phyloP scores from a whole-genome alignment of 225 moss, liverwort and hornwort genomes.

The Pleurozium schreberi region DNA sequence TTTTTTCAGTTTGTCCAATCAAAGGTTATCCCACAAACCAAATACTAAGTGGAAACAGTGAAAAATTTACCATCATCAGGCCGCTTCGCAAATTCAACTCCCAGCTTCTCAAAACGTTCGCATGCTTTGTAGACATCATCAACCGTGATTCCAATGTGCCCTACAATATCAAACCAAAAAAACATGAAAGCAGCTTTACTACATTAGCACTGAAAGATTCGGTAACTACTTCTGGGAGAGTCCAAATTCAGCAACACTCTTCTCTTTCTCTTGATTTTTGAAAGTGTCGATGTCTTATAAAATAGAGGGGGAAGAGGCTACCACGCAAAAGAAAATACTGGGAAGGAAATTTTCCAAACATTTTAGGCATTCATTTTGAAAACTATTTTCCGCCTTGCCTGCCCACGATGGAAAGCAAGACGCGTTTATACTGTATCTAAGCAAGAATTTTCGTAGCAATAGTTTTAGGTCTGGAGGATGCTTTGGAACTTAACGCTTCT shows the following conservation, averaged over 20 bases:
- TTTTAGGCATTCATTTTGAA: not conserved
- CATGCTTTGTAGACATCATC: conserved; percentile 81
- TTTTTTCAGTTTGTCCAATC: not conserved
- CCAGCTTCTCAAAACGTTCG: conserved; percentile 67
- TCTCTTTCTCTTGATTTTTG: not conserved
- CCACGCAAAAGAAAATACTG: not conserved
- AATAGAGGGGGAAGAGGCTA: too few species aligned
- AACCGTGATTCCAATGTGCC: conserved; percentile 78
- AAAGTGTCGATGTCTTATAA: not conserved
- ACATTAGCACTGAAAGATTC: not conserved
- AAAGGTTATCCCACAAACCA: not conserved
- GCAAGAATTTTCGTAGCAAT: not conserved
- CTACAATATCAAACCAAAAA: conserved; percentile 13
- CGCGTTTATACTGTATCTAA: too few species aligned
- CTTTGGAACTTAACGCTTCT: not conserved
- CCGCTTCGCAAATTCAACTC: conserved; percentile 77
- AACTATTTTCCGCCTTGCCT: not conserved
- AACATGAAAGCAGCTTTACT: not conserved
- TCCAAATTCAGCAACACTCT: not conserved
- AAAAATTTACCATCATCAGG: conserved; percentile 53
- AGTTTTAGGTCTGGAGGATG: not conserved
- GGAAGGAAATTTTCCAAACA: not conserved
- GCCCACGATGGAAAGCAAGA: not conserved
- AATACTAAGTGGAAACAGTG: not conserved
- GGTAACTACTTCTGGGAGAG: not conserved